Evolutionary conservation across 306 rosid species (phyloP).

Genomic region (Rubus parviflorus): DNA sequence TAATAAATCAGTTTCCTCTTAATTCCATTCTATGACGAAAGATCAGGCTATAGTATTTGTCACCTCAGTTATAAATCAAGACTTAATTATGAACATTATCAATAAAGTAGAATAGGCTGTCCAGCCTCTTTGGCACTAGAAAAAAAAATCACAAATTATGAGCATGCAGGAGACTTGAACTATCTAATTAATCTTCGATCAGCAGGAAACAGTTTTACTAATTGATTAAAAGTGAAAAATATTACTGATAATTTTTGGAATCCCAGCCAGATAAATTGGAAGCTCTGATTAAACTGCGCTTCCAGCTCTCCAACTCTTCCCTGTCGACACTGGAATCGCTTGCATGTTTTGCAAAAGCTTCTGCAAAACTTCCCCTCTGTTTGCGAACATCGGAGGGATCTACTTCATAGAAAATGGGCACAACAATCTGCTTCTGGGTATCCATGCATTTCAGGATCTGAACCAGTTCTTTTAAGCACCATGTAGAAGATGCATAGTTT

Average conservation of each 20-base stretch:
- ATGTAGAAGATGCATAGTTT: neutral
- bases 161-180: too few species aligned
- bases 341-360: neutral
- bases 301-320: neutral
- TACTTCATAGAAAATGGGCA: constrained; percentile 15
- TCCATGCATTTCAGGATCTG: constrained; percentile 6
- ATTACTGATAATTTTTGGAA: neutral
- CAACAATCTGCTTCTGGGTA: neutral
- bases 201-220: too few species aligned
- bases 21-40: too few species aligned
- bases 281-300: neutral
- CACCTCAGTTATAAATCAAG: too few species aligned
- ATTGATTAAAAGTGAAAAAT: too few species aligned
- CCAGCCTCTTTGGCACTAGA: too few species aligned
- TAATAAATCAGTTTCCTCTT: too few species aligned
- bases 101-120: too few species aligned
- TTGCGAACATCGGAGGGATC: neutral
- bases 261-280: neutral
- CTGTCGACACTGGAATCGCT: neutral
- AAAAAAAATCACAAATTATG: too few species aligned
- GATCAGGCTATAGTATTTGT: too few species aligned
- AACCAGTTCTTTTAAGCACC: constrained; percentile 17
- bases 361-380: neutral
- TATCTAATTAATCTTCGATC: too few species aligned
- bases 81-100: too few species aligned